phyloP scores from a whole-genome alignment of 2,329 filamentous ascomycete species.

The Cladophialophora exuberans region DNA sequence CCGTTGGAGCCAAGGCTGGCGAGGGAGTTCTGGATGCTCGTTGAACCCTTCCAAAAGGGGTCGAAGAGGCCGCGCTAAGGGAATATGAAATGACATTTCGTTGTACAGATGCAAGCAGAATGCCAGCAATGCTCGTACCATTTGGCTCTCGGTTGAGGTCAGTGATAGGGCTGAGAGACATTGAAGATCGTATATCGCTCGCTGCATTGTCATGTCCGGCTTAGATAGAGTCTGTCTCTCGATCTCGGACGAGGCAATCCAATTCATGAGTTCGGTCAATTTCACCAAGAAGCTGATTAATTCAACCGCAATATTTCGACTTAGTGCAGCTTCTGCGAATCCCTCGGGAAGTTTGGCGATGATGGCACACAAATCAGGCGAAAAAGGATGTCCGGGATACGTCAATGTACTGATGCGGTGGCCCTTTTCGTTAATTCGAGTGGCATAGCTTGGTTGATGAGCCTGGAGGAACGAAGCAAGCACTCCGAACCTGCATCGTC shows the following conservation, averaged over 20 bases:
- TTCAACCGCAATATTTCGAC: constrained; percentile 16
- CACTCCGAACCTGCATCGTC: constrained; percentile 15
- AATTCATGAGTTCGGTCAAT: constrained; percentile 21
- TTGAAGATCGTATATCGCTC: constrained; percentile 25
- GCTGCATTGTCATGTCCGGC: constrained; percentile 22
- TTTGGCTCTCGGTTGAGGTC: constrained; percentile 13
- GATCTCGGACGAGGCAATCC: neutral
- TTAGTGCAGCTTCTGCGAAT: constrained; percentile 21
- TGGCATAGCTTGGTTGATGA: constrained; percentile 24
- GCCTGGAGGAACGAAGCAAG: constrained; percentile 22
- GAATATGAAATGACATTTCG: constrained; percentile 19
- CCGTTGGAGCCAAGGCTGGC: constrained; percentile 16
- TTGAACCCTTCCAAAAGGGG: constrained; percentile 20
- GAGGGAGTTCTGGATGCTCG: constrained; percentile 2
- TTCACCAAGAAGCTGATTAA: constrained; percentile 23
- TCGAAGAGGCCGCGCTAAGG: constrained; percentile 19
- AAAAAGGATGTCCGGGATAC: constrained; percentile 22
- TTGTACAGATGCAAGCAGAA: constrained; percentile 26
- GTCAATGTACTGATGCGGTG: constrained; percentile 24
- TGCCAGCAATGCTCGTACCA: constrained; percentile 17
- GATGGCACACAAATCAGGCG: constrained; percentile 17
- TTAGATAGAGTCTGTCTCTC: neutral
- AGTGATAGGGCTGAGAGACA: constrained; percentile 19
- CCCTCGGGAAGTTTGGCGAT: constrained; percentile 21
- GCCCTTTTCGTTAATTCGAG: constrained; percentile 20